phyloP scores from a whole-genome alignment of 2,329 filamentous ascomycete genomes.

The Trichoderma lentiforme region DNA sequence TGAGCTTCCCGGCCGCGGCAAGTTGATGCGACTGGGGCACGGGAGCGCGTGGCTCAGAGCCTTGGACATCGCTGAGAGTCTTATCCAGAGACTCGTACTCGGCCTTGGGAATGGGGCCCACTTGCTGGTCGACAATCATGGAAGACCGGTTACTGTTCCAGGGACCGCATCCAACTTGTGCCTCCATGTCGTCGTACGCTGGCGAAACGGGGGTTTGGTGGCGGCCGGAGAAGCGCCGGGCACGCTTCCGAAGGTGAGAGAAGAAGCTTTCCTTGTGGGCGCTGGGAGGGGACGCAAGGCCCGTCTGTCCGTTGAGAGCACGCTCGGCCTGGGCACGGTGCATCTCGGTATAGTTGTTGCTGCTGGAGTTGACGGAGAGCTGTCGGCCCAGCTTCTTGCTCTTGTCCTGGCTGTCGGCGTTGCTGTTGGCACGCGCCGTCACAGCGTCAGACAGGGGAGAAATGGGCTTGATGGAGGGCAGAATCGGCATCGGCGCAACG shows the following conservation, averaged over 20 bases:
- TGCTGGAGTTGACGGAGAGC: slow-evolving; percentile 85
- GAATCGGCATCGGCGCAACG: slow-evolving; percentile 87
- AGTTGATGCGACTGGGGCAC: slow-evolving; percentile 53
- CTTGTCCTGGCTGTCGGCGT: slow-evolving; percentile 65
- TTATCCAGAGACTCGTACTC: slow-evolving; percentile 61
- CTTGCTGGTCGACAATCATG: slow-evolving; percentile 66
- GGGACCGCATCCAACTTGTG: slow-evolving; percentile 85
- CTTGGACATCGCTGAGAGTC: slow-evolving; percentile 53
- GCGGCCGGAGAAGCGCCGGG: slow-evolving; percentile 85
- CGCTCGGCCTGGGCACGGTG: slow-evolving; percentile 90
- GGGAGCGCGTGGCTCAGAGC: slow-evolving; percentile 46
- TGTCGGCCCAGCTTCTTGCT: slow-evolving; percentile 93
- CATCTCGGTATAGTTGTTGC: slow-evolving; percentile 86
- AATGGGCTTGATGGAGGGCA: slow-evolving; percentile 90
- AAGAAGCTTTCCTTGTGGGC: slow-evolving; percentile 96
- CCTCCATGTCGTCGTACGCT: slow-evolving; percentile 80
- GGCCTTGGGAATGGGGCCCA: slow-evolving; percentile 48
- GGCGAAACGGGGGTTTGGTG: slow-evolving; percentile 80
- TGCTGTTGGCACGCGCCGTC: slow-evolving; percentile 81
- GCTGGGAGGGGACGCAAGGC: slow-evolving; percentile 70
- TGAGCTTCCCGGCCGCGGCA: slow-evolving; percentile 49
- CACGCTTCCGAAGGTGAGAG: slow-evolving; percentile 91
- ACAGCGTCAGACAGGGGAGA: slow-evolving; percentile 95
- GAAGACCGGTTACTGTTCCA: slow-evolving; percentile 86
- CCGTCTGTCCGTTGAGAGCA: slow-evolving; percentile 77